phyloP scores from a whole-genome alignment of 306 rosid genomes.

The Begonia loranthoides region DNA sequence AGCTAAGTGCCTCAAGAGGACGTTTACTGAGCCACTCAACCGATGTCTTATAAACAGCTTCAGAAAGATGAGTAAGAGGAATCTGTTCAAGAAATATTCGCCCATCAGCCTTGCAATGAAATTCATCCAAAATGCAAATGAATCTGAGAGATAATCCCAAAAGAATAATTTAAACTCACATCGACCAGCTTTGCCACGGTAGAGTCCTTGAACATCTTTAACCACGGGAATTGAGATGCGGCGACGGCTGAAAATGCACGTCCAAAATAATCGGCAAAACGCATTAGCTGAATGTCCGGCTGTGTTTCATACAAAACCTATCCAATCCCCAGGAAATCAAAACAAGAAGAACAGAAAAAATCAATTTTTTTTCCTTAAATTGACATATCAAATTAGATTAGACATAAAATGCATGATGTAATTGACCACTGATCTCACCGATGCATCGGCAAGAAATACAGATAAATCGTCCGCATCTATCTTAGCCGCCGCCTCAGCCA shows the following conservation, averaged over 20 bases:
- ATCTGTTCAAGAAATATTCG: conserved; percentile 27
- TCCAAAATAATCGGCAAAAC: conserved; percentile 79
- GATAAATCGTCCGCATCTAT: neutral
- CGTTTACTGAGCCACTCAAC: conserved; percentile 60
- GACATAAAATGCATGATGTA: too few species aligned
- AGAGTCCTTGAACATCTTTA: conserved; percentile 69
- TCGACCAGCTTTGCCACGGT: conserved; percentile 64
- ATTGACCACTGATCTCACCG: neutral
- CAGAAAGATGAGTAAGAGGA: conserved; percentile 66
- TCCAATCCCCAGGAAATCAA: neutral
- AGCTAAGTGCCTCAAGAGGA: conserved; percentile 47
- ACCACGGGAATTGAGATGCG: conserved; percentile 90
- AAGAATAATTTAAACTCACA: conserved; percentile 38
- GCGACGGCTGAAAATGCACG: conserved; percentile 68
- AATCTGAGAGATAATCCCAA: neutral
- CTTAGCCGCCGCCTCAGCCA: neutral
- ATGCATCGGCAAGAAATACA: neutral
- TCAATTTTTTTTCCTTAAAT: neutral
- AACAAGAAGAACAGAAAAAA: neutral
- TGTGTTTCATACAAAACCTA: conserved; percentile 52
- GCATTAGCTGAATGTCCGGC: conserved; percentile 69
- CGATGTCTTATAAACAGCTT: conserved; percentile 61
- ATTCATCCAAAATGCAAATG: neutral
- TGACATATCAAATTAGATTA: neutral
- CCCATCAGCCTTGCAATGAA: neutral